Evolutionary conservation across 106 monocot species (phyloP).

Genomic region (Dactylorhiza incarnata): DNA sequence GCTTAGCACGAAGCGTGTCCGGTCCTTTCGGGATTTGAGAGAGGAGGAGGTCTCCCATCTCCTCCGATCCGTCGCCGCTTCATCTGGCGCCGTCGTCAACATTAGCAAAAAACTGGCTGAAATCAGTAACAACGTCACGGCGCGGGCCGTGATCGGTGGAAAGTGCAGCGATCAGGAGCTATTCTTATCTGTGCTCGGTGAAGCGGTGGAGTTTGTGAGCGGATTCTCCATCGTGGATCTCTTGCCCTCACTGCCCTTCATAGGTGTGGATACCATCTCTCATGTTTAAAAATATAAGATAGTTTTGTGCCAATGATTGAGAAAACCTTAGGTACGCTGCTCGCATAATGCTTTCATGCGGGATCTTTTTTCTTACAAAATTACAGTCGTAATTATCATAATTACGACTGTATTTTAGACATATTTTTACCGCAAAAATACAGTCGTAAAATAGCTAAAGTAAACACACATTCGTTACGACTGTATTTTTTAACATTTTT

Average conservation of each 20-base stretch:
- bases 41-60: not conserved
- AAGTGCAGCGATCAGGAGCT: not conserved
- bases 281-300: too few species aligned
- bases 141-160: not conserved
- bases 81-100: not conserved
- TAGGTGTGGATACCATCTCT: not conserved
- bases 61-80: not conserved
- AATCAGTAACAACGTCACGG: not conserved
- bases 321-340: too few species aligned
- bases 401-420: too few species aligned
- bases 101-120: not conserved
- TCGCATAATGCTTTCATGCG: too few species aligned
- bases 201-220: not conserved
- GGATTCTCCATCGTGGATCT: constrained; percentile 7
- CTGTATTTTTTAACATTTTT: too few species aligned
- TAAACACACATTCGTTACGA: too few species aligned
- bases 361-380: too few species aligned
- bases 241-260: constrained; percentile 14
- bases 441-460: too few species aligned
- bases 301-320: too few species aligned
- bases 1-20: not conserved
- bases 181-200: not conserved
- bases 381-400: too few species aligned
- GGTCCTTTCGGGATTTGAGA: not conserved
- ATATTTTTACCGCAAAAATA: too few species aligned